Conservation (phyloP, 306 rosid species). For the Abrus precatorius region DNA sequence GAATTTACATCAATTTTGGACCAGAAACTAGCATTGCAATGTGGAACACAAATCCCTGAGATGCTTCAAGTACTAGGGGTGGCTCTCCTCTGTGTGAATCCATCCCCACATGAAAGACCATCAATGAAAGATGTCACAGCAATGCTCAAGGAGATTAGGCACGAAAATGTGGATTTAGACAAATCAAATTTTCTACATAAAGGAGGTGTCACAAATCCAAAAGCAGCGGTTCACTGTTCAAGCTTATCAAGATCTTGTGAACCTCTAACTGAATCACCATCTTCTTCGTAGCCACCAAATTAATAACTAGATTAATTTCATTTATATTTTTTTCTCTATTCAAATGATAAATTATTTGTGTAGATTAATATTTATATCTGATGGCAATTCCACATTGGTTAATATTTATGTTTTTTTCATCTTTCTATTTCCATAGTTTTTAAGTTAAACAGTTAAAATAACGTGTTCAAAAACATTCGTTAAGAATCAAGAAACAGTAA, state of each 20-base stretch:
- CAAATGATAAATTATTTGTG: conserved; percentile 47
- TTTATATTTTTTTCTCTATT: conserved; percentile 22
- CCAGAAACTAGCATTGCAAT: conserved; percentile 64
- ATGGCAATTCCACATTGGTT: conserved; percentile 33
- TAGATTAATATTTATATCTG: conserved; percentile 45
- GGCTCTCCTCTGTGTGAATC: conserved; percentile 78
- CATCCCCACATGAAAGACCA: conserved; percentile 76
- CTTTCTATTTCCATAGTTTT: neutral
- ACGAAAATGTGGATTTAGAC: conserved; percentile 61
- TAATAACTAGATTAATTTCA: conserved; percentile 38
- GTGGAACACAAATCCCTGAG: conserved; percentile 74
- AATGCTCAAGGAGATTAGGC: conserved; percentile 81
- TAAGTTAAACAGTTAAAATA: no score
- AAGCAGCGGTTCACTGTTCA: conserved; percentile 66
- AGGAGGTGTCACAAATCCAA: conserved; percentile 49
- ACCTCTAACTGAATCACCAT: conserved; percentile 68
- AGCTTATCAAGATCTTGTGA: conserved; percentile 83
- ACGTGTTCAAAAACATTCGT: no score
- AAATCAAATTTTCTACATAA: conserved; percentile 56
- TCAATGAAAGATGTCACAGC: conserved; percentile 81
- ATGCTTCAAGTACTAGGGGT: conserved; percentile 89
- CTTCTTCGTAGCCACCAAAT: conserved; percentile 49
- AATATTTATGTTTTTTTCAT: neutral
- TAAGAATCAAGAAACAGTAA: no score
- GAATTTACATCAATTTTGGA: conserved; percentile 67